Evolutionary conservation across 768 basidiomycete species (phyloP).

Genomic region (Lentinula aciculospora): DNA sequence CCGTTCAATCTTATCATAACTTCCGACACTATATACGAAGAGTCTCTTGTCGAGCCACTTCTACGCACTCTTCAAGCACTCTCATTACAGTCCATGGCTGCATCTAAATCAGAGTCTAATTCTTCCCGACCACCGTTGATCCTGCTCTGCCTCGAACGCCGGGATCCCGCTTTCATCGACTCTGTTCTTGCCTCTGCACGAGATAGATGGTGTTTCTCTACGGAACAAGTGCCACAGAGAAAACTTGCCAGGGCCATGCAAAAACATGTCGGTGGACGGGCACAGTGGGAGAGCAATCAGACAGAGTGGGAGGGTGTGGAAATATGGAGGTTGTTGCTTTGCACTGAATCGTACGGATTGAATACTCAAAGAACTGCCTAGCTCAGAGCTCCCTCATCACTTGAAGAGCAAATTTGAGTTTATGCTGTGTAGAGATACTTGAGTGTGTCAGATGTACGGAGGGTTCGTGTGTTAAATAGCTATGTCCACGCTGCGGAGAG

Average conservation of each 20-base stretch:
- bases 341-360: background rate
- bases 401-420: no score
- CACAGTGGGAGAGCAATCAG: constrained; percentile 44
- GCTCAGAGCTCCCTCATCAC: no score
- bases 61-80: constrained; percentile 60
- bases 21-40: constrained; percentile 76
- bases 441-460: no score
- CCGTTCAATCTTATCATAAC: constrained; percentile 77
- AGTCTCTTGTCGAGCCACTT: constrained; percentile 59
- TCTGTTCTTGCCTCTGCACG: constrained; percentile 51
- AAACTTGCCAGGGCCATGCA: constrained; percentile 59
- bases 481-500: no score
- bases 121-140: constrained; percentile 24
- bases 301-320: constrained; percentile 81
- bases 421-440: no score
- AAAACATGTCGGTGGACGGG: constrained; percentile 33
- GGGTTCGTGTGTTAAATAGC: no score
- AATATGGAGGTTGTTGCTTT: constrained; percentile 58
- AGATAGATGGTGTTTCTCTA: constrained; percentile 48
- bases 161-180: constrained; percentile 66
- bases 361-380: no score
- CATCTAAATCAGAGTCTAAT: constrained; percentile 9
- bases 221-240: constrained; percentile 51
- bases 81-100: constrained; percentile 29
- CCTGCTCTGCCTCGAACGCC: constrained; percentile 67